These are phyloP conservation scores for Brassica rapa DNA, from an alignment of 345 rosid genomes.

Conservation along the genomic window DNA sequence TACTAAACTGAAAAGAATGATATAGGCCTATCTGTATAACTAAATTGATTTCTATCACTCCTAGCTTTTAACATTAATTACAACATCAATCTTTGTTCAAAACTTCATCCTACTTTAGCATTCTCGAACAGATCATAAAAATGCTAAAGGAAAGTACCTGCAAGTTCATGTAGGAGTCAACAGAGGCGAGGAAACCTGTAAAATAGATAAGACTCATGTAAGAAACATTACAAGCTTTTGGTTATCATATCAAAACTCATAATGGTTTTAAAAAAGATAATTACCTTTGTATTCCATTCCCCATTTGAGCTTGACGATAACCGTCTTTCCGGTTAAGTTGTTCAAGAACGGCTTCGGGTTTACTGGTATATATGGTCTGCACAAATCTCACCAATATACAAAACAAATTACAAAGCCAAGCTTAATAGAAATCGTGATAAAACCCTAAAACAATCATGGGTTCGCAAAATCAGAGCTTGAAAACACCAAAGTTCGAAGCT, in stretches of 20 bases:
- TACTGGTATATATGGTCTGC: constrained; percentile 76
- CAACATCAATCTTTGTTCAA: not conserved
- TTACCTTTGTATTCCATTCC: constrained; percentile 93
- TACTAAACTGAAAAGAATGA: no score
- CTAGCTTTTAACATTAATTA: not conserved
- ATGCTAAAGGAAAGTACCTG: constrained; percentile 50
- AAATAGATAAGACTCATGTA: not conserved
- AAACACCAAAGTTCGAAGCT: not conserved
- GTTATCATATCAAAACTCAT: not conserved
- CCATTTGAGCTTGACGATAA: constrained; percentile 87
- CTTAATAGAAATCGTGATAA: not conserved
- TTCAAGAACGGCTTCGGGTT: constrained; percentile 91
- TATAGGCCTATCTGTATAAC: no score
- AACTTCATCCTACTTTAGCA: not conserved
- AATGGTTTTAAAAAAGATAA: not conserved
- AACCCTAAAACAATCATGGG: not conserved
- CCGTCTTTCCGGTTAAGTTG: constrained; percentile 84
- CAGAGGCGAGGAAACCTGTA: constrained; percentile 87
- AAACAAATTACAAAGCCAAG: not conserved
- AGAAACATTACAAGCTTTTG: not conserved
- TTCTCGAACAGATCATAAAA: not conserved
- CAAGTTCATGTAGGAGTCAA: constrained; percentile 96
- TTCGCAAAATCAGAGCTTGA: not conserved
- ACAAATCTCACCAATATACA: constrained; percentile 10
- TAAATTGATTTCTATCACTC: no score